These are phyloP conservation scores for Fusarium tuaranense DNA, from an alignment of 2,329 filamentous ascomycete genomes.

Conservation along the genomic window DNA sequence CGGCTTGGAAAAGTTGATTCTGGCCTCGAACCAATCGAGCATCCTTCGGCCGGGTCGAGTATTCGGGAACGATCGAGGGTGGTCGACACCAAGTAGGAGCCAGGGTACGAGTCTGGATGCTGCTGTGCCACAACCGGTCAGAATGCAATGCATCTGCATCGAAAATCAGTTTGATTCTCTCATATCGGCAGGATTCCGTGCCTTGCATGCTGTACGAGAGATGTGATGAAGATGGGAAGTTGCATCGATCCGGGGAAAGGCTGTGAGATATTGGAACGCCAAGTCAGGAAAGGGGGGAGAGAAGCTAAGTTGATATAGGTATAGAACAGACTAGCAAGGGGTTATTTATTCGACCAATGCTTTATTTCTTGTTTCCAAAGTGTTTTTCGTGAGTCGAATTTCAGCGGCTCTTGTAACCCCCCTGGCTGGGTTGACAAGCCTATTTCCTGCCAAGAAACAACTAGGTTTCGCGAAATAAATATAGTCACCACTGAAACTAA, in stretches of 20 bases:
- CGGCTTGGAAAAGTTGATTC: neutral
- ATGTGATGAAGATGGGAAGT: neutral
- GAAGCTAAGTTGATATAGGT: constrained; percentile 2
- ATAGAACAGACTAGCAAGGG: neutral
- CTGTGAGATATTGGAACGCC: neutral
- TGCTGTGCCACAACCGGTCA: neutral
- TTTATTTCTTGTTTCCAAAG: neutral
- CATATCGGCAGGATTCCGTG: neutral
- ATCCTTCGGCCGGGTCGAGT: neutral
- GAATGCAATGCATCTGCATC: neutral
- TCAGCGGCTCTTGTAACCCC: neutral
- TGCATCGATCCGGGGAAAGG: neutral
- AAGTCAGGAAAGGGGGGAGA: neutral
- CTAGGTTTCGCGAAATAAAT: neutral
- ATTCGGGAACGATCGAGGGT: neutral
- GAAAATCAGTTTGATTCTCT: constrained; percentile 22
- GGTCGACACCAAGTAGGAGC: neutral
- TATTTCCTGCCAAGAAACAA: neutral
- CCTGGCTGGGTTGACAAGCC: neutral
- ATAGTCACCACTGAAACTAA: neutral
- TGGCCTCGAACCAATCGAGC: neutral
- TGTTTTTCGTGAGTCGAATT: neutral
- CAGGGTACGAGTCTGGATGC: neutral
- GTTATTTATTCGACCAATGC: neutral
- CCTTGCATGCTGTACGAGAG: neutral